Percentiles rank a stretch among this genome's conserved stretches.
Conservation (phyloP, 176 grass and related monocot genomes). For the Bonia amplexicaulis region DNA sequence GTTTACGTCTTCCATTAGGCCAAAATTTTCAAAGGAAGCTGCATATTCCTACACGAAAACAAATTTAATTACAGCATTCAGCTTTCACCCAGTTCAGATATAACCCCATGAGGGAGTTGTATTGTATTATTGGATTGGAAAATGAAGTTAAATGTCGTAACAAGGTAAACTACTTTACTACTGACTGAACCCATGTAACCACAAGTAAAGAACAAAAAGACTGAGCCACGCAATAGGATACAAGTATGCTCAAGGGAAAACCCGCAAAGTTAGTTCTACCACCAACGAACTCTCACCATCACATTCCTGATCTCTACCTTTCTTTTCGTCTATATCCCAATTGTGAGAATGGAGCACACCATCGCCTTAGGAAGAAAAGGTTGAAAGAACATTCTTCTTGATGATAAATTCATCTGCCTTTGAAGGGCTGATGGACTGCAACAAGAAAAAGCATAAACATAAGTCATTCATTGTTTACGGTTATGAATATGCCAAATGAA, state of each 20-base stretch:
- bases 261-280: conserved; percentile 14
- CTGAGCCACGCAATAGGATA: background rate
- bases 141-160: background rate
- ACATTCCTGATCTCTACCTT: background rate
- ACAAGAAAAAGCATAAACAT: background rate
- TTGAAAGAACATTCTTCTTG: conserved; percentile 86
- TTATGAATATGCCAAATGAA: background rate
- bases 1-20: too few species aligned
- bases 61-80: background rate
- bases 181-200: conserved; percentile 1
- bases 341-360: background rate
- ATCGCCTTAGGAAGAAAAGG: conserved; percentile 57
- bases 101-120: background rate
- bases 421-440: conserved; percentile 62
- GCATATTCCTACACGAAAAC: background rate
- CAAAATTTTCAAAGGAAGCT: background rate
- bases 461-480: background rate
- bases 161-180: conserved; percentile 6
- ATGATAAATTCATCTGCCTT: conserved; percentile 84
- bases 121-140: background rate
- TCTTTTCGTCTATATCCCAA: background rate
- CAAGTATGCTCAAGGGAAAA: conserved; percentile 7
- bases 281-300: background rate
- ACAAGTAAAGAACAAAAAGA: background rate
- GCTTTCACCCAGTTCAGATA: background rate